Percentiles rank a stretch among this genome's conserved stretches.
These are phyloP conservation scores for Sarcomyxa edulis DNA, from an alignment of 768 basidiomycete genomes.

Conservation along the genomic window DNA sequence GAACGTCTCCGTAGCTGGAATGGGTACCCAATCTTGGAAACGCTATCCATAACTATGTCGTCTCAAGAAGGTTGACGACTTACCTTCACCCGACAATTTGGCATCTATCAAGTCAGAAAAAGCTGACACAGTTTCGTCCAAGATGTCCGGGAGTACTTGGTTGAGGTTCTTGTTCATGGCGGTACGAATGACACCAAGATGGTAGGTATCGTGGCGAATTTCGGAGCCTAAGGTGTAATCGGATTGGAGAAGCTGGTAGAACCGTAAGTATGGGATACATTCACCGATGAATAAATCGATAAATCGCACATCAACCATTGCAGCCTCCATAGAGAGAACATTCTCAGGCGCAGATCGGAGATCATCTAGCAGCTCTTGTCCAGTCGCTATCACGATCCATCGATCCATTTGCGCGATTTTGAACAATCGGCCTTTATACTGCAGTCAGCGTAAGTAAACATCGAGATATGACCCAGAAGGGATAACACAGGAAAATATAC, in stretches of 20 bases:
- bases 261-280: neutral
- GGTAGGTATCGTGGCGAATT: conserved; percentile 15
- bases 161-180: conserved; percentile 21
- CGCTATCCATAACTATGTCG: no score
- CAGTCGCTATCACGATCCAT: conserved; percentile 41
- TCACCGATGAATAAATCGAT: conserved; percentile 6
- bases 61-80: conserved; percentile 6
- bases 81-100: neutral
- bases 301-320: conserved; percentile 29
- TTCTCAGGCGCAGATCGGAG: conserved; percentile 41
- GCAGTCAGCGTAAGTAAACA: neutral
- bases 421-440: conserved; percentile 27
- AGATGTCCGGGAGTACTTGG: conserved; percentile 17
- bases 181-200: conserved; percentile 19
- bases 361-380: conserved; percentile 36
- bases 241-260: conserved; percentile 23
- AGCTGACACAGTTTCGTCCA: conserved; percentile 17
- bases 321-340: conserved; percentile 35
- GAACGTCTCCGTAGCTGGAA: conserved; percentile 13
- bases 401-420: conserved; percentile 36
- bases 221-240: conserved; percentile 28
- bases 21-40: conserved; percentile 16
- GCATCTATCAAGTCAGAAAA: conserved; percentile 11
- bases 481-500: no score
- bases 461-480: neutral